phyloP scores from a whole-genome alignment of 2,329 filamentous ascomycete species.

The Trichoderma aggressivum region DNA sequence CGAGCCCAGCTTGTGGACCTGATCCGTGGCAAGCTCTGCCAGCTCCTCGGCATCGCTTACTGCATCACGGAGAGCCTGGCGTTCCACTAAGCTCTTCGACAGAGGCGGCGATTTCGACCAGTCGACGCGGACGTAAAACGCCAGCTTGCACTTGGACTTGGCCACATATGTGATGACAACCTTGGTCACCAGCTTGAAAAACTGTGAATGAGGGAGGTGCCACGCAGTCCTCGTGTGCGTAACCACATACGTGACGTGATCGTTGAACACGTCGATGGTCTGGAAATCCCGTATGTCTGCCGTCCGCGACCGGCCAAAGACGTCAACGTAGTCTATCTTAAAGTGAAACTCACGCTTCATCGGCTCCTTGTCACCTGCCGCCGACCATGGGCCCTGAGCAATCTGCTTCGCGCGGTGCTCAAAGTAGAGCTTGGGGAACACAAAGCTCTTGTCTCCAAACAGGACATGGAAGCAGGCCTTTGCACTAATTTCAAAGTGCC shows the following conservation, averaged over 20 bases:
- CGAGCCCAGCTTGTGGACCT: conserved; percentile 69
- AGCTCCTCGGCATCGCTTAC: conserved; percentile 70
- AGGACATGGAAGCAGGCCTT: conserved; percentile 95
- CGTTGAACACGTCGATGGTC: conserved; percentile 76
- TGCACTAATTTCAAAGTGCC: conserved; percentile 83
- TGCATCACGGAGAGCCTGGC: conserved; percentile 72
- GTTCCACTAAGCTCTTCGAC: conserved; percentile 59
- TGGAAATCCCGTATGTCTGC: conserved; percentile 76
- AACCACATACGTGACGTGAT: conserved; percentile 68
- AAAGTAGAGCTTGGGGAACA: conserved; percentile 88
- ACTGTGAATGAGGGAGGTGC: conserved; percentile 78
- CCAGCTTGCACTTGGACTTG: conserved; percentile 88
- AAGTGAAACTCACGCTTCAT: conserved; percentile 80
- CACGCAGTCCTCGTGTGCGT: conserved; percentile 64
- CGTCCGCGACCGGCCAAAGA: conserved; percentile 60
- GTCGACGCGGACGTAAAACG: conserved; percentile 81
- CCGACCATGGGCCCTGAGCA: conserved; percentile 77
- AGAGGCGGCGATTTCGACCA: conserved; percentile 70
- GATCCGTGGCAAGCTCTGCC: conserved; percentile 71
- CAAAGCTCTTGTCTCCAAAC: conserved; percentile 92
- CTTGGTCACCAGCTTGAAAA: conserved; percentile 82
- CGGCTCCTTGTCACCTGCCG: conserved; percentile 60
- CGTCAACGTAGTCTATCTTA: conserved; percentile 64
- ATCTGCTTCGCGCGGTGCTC: conserved; percentile 77
- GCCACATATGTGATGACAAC: conserved; percentile 90